Conservation (phyloP, 2,329 filamentous ascomycete genomes). For the Chaetothyriales sp. region DNA sequence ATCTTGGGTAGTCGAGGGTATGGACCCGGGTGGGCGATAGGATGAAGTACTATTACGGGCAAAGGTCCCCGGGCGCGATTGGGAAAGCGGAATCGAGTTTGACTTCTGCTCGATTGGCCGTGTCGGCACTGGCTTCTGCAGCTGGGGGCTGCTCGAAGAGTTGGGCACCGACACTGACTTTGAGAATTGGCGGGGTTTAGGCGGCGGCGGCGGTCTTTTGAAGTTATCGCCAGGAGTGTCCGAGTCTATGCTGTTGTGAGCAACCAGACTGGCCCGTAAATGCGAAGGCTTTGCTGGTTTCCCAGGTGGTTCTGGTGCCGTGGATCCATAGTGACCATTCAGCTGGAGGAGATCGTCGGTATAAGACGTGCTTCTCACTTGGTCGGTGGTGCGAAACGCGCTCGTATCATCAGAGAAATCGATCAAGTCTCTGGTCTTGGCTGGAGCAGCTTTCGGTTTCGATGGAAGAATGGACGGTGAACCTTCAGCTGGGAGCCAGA, state of each 20-base stretch:
- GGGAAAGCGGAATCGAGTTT: background rate
- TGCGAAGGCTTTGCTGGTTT: constrained; percentile 32
- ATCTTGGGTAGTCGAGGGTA: constrained; percentile 5
- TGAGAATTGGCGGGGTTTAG: constrained; percentile 20
- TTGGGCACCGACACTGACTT: constrained; percentile 1
- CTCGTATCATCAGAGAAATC: constrained; percentile 25
- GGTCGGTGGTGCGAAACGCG: constrained; percentile 10
- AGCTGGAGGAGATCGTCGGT: constrained; percentile 8
- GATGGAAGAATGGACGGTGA: constrained; percentile 24
- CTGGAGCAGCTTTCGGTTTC: constrained; percentile 16
- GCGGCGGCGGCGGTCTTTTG: constrained; percentile 25
- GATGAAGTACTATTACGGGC: background rate
- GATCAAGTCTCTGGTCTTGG: constrained; percentile 21
- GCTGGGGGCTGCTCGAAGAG: background rate
- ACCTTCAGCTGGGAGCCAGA: background rate
- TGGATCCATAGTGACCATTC: constrained; percentile 5
- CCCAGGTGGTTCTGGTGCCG: constrained; percentile 7
- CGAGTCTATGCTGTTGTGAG: constrained; percentile 6
- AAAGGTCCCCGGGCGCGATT: background rate
- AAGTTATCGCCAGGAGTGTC: background rate
- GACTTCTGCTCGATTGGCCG: background rate
- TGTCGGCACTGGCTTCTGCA: background rate
- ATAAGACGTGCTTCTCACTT: constrained; percentile 10
- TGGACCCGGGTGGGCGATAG: constrained; percentile 1
- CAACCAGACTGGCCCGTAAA: constrained; percentile 16